Evolutionary conservation across 345 rosid genomes (phyloP), one percentile per base, ranked within the genome.

Genomic region (Bruguiera gymnorhiza): DNA sequence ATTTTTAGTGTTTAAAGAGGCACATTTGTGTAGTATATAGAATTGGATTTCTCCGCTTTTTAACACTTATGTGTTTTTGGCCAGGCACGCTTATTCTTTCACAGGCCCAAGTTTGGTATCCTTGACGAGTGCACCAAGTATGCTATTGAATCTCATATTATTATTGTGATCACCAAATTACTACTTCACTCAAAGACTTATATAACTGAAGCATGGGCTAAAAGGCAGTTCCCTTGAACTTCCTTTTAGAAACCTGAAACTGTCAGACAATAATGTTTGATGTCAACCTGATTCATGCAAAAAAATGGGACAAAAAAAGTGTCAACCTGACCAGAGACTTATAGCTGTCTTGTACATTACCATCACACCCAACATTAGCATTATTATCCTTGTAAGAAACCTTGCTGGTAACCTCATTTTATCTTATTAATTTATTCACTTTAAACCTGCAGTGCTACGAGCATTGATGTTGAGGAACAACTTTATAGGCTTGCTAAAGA

Each of bases 61-160:
- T 39, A 39, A 21, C 60, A 65, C 29, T 74, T 63, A 71, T 4
- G 43, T 34, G 70, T 63, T 75, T 66, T 11, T 4, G 50, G 68
- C 73, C 52, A 95, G 99, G 97, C 97, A 26, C 96, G 99, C 20
- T 80, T 95, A 39, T 92, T 95, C 89, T 95, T 95, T 78, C 99
- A 95, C 85, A 85, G 83, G 71, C 99, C 99, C 13, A 86, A 72
- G 76, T 95, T 89, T 77, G 97, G 92, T 70, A 85, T 95, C 80
- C 97, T 95, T 6, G 99, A 95, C 16, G 99, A 95, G 81, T 95
- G 99, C 87, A 95, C 97, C 75, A 95, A 95, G 99, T 95, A 89
- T 51, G 85, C 70, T 23, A 73, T 54, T 50, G 29, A 67, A 46
- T 24, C 16, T 31, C 30, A 64, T 21, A 0, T 55, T 55, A 29